These are phyloP conservation scores for Leccinellum luteum DNA, from an alignment of 768 basidiomycete species.

Conservation along the genomic window DNA sequence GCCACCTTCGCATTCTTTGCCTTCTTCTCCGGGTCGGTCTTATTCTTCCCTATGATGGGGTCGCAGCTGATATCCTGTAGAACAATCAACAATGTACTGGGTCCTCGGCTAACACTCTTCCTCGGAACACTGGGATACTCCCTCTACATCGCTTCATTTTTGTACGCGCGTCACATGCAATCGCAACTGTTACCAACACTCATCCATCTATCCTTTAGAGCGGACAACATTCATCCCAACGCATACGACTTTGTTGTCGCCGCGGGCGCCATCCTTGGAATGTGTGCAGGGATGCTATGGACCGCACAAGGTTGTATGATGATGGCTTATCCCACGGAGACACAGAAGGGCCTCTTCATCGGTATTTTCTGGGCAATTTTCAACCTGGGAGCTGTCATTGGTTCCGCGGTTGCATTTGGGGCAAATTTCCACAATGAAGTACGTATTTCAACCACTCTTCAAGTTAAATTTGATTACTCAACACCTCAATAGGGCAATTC, in stretches of 20 bases:
- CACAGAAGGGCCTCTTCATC: slow-evolving; percentile 74
- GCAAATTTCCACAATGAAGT: slow-evolving; percentile 65
- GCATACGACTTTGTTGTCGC: slow-evolving; percentile 65
- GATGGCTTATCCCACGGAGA: slow-evolving; percentile 80
- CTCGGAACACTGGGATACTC: slow-evolving; percentile 76
- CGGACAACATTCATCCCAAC: slow-evolving; percentile 63
- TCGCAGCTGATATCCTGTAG: slow-evolving; percentile 32
- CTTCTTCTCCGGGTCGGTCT: slow-evolving; percentile 68
- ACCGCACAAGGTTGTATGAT: slow-evolving; percentile 84
- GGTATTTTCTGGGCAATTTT: slow-evolving; percentile 84
- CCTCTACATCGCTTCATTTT: slow-evolving; percentile 69
- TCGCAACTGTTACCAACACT: neutral
- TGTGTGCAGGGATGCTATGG: slow-evolving; percentile 75
- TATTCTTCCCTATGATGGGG: neutral
- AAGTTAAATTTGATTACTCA: neutral
- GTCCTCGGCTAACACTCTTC: slow-evolving; percentile 69
- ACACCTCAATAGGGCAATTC: slow-evolving; percentile 20
- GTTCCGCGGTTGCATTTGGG: slow-evolving; percentile 71
- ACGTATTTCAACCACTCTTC: slow-evolving; percentile 17
- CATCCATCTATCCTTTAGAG: slow-evolving; percentile 38
- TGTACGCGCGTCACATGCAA: slow-evolving; percentile 43
- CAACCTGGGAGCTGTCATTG: slow-evolving; percentile 78
- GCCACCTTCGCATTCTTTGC: slow-evolving; percentile 57
- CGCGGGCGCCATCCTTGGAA: slow-evolving; percentile 69
- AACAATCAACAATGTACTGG: slow-evolving; percentile 77